These are phyloP conservation scores for Fusarium buharicum DNA, from an alignment of 2,329 filamentous ascomycete species.

Conservation along the genomic window DNA sequence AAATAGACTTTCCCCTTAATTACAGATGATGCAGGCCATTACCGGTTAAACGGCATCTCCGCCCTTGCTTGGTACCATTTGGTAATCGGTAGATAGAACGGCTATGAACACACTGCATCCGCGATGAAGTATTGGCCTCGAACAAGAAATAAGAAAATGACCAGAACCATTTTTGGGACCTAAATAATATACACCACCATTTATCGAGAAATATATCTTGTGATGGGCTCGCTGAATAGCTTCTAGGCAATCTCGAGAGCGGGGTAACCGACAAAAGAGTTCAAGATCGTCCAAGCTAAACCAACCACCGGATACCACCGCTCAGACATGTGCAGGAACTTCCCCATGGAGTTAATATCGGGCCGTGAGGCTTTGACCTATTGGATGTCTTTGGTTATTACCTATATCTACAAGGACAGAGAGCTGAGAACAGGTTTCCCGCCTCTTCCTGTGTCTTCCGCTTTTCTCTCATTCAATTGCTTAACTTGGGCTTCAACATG, in stretches of 20 bases:
- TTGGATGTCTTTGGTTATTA: slow-evolving; percentile 13
- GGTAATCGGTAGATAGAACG: too few species aligned
- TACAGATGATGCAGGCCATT: too few species aligned
- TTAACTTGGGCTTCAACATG: slow-evolving; percentile 15
- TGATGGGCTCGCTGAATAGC: neutral
- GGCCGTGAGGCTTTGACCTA: slow-evolving; percentile 10
- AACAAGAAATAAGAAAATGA: too few species aligned
- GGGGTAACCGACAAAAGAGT: slow-evolving; percentile 27
- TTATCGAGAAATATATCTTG: neutral
- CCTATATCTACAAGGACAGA: neutral
- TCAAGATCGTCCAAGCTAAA: slow-evolving; percentile 23
- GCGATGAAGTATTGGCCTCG: too few species aligned
- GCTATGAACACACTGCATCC: too few species aligned
- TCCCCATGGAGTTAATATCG: slow-evolving; percentile 27
- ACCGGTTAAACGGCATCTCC: too few species aligned
- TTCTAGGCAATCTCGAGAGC: slow-evolving; percentile 2
- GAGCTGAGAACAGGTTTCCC: slow-evolving; percentile 4
- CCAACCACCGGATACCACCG: slow-evolving; percentile 26
- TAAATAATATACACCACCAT: neutral
- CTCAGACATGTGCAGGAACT: neutral
- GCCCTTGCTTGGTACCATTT: too few species aligned
- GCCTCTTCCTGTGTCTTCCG: neutral
- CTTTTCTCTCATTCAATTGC: neutral
- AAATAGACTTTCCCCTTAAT: too few species aligned
- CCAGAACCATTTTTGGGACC: too few species aligned